phyloP scores from a whole-genome alignment of 148 eudicot species.

The Spergularia bocconei region DNA sequence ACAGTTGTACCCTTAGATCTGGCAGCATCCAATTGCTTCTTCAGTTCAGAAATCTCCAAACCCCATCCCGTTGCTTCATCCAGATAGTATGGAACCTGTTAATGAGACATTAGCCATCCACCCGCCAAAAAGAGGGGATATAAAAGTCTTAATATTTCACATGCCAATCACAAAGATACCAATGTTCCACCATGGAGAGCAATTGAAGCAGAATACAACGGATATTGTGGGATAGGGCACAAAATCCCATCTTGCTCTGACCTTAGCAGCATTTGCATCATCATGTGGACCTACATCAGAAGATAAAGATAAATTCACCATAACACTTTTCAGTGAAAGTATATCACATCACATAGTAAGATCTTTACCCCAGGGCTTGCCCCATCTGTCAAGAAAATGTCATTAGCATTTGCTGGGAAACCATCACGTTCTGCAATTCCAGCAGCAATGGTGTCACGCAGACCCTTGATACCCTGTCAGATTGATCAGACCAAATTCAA shows the following conservation, averaged over 20 bases:
- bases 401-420: conserved; percentile 80
- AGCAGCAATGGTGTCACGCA: conserved; percentile 86
- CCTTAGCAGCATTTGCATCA: conserved; percentile 86
- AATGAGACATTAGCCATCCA: neutral
- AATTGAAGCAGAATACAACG: conserved; percentile 93
- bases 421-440: conserved; percentile 97
- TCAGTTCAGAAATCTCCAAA: conserved; percentile 72
- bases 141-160: neutral
- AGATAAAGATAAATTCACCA: neutral
- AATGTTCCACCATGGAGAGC: conserved; percentile 97
- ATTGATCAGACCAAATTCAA: conserved; percentile 10
- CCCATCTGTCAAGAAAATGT: conserved; percentile 97
- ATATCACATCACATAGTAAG: neutral
- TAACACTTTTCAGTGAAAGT: neutral
- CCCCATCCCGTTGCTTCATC: conserved; percentile 97
- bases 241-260: conserved; percentile 91
- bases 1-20: conserved; percentile 71
- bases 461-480: conserved; percentile 77
- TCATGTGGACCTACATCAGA: conserved; percentile 75
- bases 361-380: conserved; percentile 58
- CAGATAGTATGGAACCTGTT: conserved; percentile 88
- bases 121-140: neutral
- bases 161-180: conserved; percentile 36
- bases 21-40: conserved; percentile 72
- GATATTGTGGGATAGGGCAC: conserved; percentile 96